Base-by-base conservation (phyloP, 2,329 filamentous ascomycete genomes). In the Botrytis tulipae region DNA sequence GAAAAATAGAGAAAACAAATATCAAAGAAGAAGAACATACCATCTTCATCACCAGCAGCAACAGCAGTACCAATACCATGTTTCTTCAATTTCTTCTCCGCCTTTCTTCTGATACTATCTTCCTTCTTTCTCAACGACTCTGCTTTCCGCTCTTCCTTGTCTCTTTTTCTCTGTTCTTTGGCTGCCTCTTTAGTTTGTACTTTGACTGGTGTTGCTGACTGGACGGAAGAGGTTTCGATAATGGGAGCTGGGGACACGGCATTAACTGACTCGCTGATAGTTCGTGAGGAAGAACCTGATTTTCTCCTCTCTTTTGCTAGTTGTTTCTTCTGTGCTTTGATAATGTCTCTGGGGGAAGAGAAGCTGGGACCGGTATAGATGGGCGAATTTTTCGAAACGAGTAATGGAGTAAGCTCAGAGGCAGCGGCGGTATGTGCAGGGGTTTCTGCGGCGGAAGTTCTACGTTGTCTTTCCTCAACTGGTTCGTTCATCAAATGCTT, bases 91-190 rank as follows among this genome's bases (percentile, higher is more conserved):
- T 29, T 54, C 25, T 42, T 54, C 14, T 68, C 65, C 9, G 65
- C 46, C 4, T 54, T 68, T 25, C 14, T 54, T 37, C 37, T 68
- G 4, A 54, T 10, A 54, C 35, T 68, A 10, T 29, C 65, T 40
- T 40, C 65, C 40, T 32, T 68, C 46, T 54, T 68, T 42, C 65
- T 68, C 25, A 54, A 40, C 12, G 73, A 61, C 29, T 78, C 78
- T 61, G 70, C 71, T 68, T 76, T 79, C 25, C 75, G 74, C 51
- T 77, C 74, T 25, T 75, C 76, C 37, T 77, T 77, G 37, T 77
- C 74, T 25, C 67, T 40, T 51, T 75, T 77, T 70, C 77, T 80
- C 44, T 77, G 77, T 35, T 67, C 68, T 35, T 76, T 78, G 7
- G 68, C 51, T 37, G 69, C 74, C 54, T 77, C 76, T 73, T 77